Base-by-base conservation (phyloP, 345 rosid genomes). In the Pugionium dolabratum region DNA sequence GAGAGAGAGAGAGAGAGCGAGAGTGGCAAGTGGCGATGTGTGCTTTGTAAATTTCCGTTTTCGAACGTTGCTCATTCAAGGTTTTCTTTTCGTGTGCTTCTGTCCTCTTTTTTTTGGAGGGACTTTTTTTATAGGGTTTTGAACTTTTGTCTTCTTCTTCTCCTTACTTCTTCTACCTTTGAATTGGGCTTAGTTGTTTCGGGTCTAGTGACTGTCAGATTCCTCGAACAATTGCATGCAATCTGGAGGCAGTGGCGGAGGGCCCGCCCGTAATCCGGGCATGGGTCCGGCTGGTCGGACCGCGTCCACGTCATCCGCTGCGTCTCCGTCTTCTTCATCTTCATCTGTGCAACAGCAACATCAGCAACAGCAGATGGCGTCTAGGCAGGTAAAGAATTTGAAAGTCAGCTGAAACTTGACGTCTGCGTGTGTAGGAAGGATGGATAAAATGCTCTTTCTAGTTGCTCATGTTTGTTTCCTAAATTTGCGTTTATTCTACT, bases 251-350 rank as follows among this genome's bases (percentile, higher is more conserved):
- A 87, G 87, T 39, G 90, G 85, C 46, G 90, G 83, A 75, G 97
- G 92, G 59, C 81, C 97, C 79, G 59, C 86, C 79, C 90, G 96
- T 61, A 89, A 85, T 40, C 82, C 84, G 54, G 77, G 73, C 6
- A 64, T 68, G 81, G 81, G 79, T 40, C 81, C 77, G 64, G 82
- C 83, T 36, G 97, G 90, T 67, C 87, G 97, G 81, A 84, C 96
- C 32, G 81, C 90, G 1, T 83, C 97, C 72, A 85, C 90, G 33
- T 88, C 99, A 35, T 85, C 97, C 26, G 96, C 97, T 29, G 90
- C 97, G 11, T 86, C 99, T 53, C 92, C 99, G n/a, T 77, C 99
- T 44, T 94, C 99, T 8, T 90, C 99, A 0, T 88, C 98, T 3
- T 93, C 98, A 6, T 91, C 98, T 27, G 97, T 86, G 43, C 90